A percentile compares a stretch with the other conserved stretches of the same genome.
Evolutionary conservation across 305 asterid species (phyloP).

Genomic region (Plantago rigida): DNA sequence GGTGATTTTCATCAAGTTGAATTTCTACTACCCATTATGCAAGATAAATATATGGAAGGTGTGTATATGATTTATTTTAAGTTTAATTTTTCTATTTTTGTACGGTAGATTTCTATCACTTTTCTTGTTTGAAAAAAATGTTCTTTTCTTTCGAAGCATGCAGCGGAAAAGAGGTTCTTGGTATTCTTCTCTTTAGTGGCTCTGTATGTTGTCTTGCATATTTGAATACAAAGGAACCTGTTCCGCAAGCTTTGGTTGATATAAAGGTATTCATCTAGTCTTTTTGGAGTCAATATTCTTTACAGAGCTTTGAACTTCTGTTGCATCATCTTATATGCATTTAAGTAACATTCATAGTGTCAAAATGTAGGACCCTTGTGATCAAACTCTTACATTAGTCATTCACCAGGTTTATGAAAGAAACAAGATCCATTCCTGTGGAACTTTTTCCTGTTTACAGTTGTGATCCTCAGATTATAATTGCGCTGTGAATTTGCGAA

Average conservation of each 20-base stretch:
- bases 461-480: too few relatives aligned
- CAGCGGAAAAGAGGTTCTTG: conserved; percentile 60
- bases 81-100: conserved; percentile 15
- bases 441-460: too few relatives aligned
- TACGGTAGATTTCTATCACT: conserved; percentile 2
- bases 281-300: not conserved
- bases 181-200: conserved; percentile 63
- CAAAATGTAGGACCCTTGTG: too few relatives aligned
- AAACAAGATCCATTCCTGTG: too few relatives aligned
- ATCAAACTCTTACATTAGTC: too few relatives aligned
- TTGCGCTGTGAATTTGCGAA: too few relatives aligned
- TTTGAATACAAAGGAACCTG: conserved; percentile 67
- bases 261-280: conserved; percentile 52
- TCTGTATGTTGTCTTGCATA: conserved; percentile 68
- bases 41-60: conserved; percentile 73
- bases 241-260: conserved; percentile 74
- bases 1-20: conserved; percentile 75
- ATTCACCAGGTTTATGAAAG: too few relatives aligned
- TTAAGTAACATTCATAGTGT: too few relatives aligned
- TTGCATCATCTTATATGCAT: not conserved
- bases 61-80: conserved; percentile 21
- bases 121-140: conserved; percentile 12
- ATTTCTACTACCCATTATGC: conserved; percentile 73
- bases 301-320: conserved; percentile 10
- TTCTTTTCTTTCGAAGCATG: conserved; percentile 43